Percentiles rank a stretch among this genome's conserved stretches.
Conservation (phyloP, 345 rosid genomes). For the Dipteronia sinensis region DNA sequence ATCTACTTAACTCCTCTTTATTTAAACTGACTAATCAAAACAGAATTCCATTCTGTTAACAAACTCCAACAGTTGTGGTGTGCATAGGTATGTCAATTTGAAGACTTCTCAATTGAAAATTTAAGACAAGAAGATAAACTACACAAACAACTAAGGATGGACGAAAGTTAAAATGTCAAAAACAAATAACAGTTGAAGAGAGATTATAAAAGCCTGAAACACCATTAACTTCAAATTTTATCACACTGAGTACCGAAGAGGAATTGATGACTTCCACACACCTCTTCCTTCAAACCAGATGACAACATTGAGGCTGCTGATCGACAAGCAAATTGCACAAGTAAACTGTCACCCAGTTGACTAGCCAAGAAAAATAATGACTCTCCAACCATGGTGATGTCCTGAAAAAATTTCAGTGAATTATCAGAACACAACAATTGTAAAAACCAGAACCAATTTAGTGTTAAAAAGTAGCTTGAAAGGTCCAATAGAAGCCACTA, state of each 20-base stretch:
- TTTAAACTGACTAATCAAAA: no score
- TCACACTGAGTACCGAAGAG: conserved; percentile 5
- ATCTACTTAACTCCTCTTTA: no score
- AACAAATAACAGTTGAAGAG: not conserved
- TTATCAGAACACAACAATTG: conserved; percentile 17
- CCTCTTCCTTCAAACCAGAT: conserved; percentile 87
- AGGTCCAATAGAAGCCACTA: conserved; percentile 35
- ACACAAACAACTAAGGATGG: conserved; percentile 9
- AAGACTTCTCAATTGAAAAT: not conserved
- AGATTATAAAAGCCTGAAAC: conserved; percentile 1
- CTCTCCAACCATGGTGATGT: conserved; percentile 74
- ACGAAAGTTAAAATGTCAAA: conserved; percentile 3
- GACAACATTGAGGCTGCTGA: conserved; percentile 61
- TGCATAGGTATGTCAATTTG: not conserved
- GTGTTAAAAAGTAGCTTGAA: conserved; percentile 17
- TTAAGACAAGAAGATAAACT: not conserved
- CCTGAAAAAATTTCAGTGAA: conserved; percentile 53
- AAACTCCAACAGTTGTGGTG: not conserved
- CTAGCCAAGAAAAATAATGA: conserved; percentile 89
- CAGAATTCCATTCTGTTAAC: no score
- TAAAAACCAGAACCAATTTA: conserved; percentile 15
- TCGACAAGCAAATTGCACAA: conserved; percentile 79
- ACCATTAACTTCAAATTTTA: conserved; percentile 4
- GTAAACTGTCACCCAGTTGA: conserved; percentile 96
- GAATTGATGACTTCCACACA: conserved; percentile 26